A percentile compares a stretch with the other conserved stretches of the same genome.
Evolutionary conservation across 2,329 filamentous ascomycete genomes (phyloP).

Genomic region (Achaetomium macrosporum): DNA sequence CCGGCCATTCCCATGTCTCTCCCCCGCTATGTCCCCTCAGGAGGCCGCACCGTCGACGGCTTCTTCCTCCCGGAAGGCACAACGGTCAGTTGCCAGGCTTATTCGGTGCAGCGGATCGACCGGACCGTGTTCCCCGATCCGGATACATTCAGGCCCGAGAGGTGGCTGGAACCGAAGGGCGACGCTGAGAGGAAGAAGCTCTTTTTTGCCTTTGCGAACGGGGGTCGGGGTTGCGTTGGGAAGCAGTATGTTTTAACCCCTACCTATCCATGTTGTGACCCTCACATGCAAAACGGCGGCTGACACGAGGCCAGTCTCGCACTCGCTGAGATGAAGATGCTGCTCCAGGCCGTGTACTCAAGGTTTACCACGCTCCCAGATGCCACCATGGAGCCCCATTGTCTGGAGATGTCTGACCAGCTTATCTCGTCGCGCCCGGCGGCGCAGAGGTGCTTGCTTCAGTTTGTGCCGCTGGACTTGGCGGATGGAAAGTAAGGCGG

Average conservation of each 20-base stretch:
- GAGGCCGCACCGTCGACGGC: conserved; percentile 51
- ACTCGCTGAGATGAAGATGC: conserved; percentile 61
- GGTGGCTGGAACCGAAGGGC: conserved; percentile 72
- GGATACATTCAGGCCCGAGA: conserved; percentile 70
- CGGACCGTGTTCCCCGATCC: conserved; percentile 69
- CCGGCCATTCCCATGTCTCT: conserved; percentile 62
- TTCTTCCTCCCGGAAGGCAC: conserved; percentile 48
- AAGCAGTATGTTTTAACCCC: conserved; percentile 49
- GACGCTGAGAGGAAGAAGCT: conserved; percentile 62
- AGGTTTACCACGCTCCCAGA: conserved; percentile 52
- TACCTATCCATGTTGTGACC: neutral
- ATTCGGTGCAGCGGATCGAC: conserved; percentile 54
- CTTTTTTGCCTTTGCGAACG: conserved; percentile 61
- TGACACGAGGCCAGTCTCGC: conserved; percentile 43
- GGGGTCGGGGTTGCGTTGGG: conserved; percentile 60
- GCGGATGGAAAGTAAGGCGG: neutral
- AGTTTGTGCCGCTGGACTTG: conserved; percentile 35
- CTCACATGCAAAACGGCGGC: neutral
- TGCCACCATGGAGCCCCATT: conserved; percentile 44
- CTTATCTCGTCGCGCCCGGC: conserved; percentile 59
- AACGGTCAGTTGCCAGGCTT: conserved; percentile 56
- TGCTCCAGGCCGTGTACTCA: conserved; percentile 58
- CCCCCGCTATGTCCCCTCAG: conserved; percentile 52
- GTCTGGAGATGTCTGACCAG: conserved; percentile 62
- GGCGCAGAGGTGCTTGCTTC: conserved; percentile 53